Conservation (phyloP, 192 early-diverging fungal species). For the Lobosporangium transversale region DNA sequence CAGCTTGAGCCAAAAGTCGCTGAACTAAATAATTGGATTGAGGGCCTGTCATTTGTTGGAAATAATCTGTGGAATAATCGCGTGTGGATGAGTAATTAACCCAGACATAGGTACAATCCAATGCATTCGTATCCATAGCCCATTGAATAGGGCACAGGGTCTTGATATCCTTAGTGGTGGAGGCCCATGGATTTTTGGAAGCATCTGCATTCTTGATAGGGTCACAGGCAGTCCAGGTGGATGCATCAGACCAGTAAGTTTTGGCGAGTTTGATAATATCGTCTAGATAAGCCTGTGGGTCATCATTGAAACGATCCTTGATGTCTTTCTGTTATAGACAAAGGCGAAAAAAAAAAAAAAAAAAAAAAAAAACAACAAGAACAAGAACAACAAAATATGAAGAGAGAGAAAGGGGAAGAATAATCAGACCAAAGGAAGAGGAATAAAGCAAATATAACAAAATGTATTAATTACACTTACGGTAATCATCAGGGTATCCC, state of each 20-base stretch:
- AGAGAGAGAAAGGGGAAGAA: not conserved
- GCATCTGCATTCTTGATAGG: not conserved
- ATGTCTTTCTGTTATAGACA: constrained; percentile 27
- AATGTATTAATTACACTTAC: constrained; percentile 38
- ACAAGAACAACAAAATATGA: not conserved
- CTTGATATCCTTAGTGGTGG: constrained; percentile 12
- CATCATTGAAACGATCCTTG: constrained; percentile 24
- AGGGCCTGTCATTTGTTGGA: constrained; percentile 26
- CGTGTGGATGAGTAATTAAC: constrained; percentile 38
- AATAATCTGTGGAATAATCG: constrained; percentile 53
- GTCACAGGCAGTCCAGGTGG: constrained; percentile 34
- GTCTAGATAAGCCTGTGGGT: constrained; percentile 38
- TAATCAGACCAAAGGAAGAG: not conserved
- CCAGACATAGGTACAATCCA: constrained; percentile 55
- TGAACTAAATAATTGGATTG: constrained; percentile 24
- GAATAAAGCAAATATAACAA: not conserved
- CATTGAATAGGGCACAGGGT: constrained; percentile 54
- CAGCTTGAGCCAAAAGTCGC: constrained; percentile 48
- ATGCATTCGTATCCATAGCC: constrained; percentile 38
- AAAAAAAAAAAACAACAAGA: not conserved
- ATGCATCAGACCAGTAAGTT: constrained; percentile 23
- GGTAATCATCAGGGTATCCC: constrained; percentile 46
- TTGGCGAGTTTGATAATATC: constrained; percentile 28
- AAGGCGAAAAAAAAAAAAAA: not conserved
- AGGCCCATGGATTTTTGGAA: constrained; percentile 34